Base-by-base conservation (phyloP, 345 rosid species). In the Populus davidiana region DNA sequence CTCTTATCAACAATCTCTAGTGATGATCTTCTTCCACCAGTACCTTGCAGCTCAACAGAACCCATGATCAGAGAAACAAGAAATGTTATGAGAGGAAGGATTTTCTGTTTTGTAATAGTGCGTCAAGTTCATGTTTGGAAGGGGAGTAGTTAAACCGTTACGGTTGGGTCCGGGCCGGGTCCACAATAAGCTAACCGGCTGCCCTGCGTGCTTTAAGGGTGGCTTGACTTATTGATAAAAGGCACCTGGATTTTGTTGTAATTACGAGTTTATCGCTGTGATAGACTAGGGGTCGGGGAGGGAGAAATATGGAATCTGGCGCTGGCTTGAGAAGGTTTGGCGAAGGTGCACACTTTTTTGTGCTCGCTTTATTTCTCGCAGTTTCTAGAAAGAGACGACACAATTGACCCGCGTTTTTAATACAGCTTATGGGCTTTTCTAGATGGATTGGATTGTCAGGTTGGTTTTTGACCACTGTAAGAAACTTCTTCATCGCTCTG, bases 311-410 rank as follows among this genome's bases (percentile, higher is more conserved):
- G 62, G 49, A 29, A 70, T 23, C 25, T 11, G 36, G 31, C 5
- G 20, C 18, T 14, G 52, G 17, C 18, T 47, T 47, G 17, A 47
- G 4, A 47, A 3, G 52, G 52, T 47, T 43, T 1, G 52, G 52
- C 52, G 31, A 63, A 27, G 27, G 2, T 59, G 6, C 64, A 1
- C 27, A 23, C 64, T 8, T 20, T 59, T 20, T 20, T 2, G 6
- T 5, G 12, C 2, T n/a, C 27, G 13, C 12, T 59, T 25, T 63
- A 5, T 63, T 10, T 25, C 31, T 63, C 18, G 23, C 5, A 27
- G 31, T 27, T 73, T 73, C 76, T 61, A 62, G 77, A 74, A 72
- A 27, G 17, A 43, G 25, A 59, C 64, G 64, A 10, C 64, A 8
- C 64, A 23, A 63, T 63, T 63, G 67, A 63, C 67, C 65, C 1